phyloP scores from a whole-genome alignment of 2,329 filamentous ascomycete species.

The Acrocalymma vagum region DNA sequence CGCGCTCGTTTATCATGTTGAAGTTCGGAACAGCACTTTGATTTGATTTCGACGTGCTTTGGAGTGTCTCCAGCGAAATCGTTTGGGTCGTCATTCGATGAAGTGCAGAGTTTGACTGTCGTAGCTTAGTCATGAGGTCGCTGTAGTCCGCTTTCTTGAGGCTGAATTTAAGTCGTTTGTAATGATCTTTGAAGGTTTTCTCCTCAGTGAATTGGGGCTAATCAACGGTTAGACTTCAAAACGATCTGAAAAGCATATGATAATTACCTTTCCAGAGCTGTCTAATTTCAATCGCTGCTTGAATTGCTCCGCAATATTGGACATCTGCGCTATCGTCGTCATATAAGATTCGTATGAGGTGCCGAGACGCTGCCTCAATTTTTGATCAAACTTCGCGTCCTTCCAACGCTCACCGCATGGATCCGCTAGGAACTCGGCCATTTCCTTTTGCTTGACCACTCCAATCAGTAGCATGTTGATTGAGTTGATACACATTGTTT shows the following conservation, averaged over 20 bases:
- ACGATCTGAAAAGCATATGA: neutral
- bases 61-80: conserved; percentile 20
- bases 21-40: conserved; percentile 25
- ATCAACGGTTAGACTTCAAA: neutral
- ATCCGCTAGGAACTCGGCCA: conserved; percentile 26
- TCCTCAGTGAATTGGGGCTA: conserved; percentile 30
- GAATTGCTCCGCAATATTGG: conserved; percentile 15
- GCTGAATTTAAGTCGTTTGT: conserved; percentile 38
- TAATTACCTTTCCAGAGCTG: conserved; percentile 19
- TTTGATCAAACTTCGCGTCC: conserved; percentile 16
- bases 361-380: conserved; percentile 21
- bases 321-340: conserved; percentile 18
- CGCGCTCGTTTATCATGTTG: conserved; percentile 24
- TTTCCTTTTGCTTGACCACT: conserved; percentile 25
- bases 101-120: conserved; percentile 27
- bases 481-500: conserved; percentile 36
- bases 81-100: conserved; percentile 33
- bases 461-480: conserved; percentile 31
- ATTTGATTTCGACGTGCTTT: conserved; percentile 6
- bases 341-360: conserved; percentile 23
- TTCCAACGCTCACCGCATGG: conserved; percentile 30
- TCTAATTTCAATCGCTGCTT: conserved; percentile 24
- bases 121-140: conserved; percentile 30
- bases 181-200: conserved; percentile 35
- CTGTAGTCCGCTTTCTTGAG: conserved; percentile 35